Conservation (phyloP, 2,329 filamentous ascomycete genomes). For the Pseudogymnoascus sp. region DNA sequence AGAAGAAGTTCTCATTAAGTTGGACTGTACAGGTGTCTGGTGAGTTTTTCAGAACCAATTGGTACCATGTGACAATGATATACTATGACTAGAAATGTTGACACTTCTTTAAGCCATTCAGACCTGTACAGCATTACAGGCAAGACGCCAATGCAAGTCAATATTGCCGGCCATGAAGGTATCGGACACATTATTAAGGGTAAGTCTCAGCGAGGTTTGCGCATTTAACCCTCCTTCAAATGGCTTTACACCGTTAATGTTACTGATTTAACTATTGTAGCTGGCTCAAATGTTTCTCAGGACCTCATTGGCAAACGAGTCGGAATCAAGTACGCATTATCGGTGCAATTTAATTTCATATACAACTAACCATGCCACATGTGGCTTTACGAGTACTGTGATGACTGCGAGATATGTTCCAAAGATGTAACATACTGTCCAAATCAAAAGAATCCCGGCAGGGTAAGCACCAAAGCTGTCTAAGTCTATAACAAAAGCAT, state of each 20-base stretch:
- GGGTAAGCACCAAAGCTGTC: background rate
- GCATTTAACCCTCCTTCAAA: background rate
- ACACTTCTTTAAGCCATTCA: background rate
- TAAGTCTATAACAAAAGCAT: background rate
- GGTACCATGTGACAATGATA: background rate
- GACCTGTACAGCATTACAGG: background rate
- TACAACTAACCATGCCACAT: background rate
- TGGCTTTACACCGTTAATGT: background rate
- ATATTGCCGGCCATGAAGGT: conserved; percentile 2
- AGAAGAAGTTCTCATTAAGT: background rate
- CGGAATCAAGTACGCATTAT: background rate
- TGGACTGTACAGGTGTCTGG: background rate
- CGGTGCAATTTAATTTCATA: background rate
- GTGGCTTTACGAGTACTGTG: background rate
- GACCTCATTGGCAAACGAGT: background rate
- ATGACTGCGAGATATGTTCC: background rate
- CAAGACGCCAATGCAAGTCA: background rate
- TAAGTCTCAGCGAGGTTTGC: background rate
- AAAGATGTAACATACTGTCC: background rate
- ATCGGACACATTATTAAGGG: background rate
- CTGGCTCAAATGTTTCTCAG: background rate
- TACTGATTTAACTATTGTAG: background rate
- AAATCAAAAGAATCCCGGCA: background rate
- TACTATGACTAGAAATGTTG: background rate
- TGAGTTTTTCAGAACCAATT: background rate